Percentiles rank a stretch among this genome's conserved stretches.
Conservation (phyloP, 805 yeast genomes). For the Diddensiella santjacobensis region DNA sequence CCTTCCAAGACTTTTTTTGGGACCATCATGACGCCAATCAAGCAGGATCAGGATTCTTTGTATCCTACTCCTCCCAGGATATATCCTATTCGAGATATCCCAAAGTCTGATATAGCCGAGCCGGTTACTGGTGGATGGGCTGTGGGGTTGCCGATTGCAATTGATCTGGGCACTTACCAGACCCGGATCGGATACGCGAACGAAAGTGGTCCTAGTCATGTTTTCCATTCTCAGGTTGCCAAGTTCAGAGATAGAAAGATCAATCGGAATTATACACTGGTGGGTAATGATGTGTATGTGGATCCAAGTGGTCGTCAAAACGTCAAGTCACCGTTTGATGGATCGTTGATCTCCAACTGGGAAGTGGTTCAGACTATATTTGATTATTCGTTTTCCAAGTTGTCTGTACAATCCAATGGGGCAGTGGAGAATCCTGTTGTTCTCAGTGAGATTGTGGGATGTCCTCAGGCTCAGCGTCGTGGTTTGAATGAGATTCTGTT, state of each 20-base stretch:
- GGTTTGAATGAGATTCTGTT: slow-evolving; percentile 78
- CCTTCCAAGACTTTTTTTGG: background rate
- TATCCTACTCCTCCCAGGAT: slow-evolving; percentile 9
- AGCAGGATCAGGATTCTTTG: background rate
- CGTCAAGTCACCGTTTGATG: slow-evolving; percentile 80
- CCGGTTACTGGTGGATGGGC: slow-evolving; percentile 51
- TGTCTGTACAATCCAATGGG: slow-evolving; percentile 57
- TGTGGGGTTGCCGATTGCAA: slow-evolving; percentile 68
- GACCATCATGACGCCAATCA: background rate
- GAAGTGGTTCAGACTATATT: slow-evolving; percentile 77
- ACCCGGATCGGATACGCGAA: slow-evolving; percentile 38
- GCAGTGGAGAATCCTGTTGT: slow-evolving; percentile 73
- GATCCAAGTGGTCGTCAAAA: slow-evolving; percentile 68
- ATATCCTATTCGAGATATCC: slow-evolving; percentile 29
- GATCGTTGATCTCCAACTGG: slow-evolving; percentile 86
- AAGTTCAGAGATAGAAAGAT: slow-evolving; percentile 74
- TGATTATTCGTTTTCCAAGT: slow-evolving; percentile 78
- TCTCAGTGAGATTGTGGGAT: slow-evolving; percentile 72
- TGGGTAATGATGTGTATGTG: slow-evolving; percentile 76
- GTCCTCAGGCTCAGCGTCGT: slow-evolving; percentile 65
- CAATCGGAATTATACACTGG: slow-evolving; percentile 52
- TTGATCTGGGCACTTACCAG: slow-evolving; percentile 74
- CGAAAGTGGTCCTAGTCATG: slow-evolving; percentile 44
- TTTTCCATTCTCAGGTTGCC: slow-evolving; percentile 66
- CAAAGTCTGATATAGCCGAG: slow-evolving; percentile 26